Base-by-base conservation (phyloP, 495 filamentous ascomycete genomes). In the Annulohypoxylon moriforme region DNA sequence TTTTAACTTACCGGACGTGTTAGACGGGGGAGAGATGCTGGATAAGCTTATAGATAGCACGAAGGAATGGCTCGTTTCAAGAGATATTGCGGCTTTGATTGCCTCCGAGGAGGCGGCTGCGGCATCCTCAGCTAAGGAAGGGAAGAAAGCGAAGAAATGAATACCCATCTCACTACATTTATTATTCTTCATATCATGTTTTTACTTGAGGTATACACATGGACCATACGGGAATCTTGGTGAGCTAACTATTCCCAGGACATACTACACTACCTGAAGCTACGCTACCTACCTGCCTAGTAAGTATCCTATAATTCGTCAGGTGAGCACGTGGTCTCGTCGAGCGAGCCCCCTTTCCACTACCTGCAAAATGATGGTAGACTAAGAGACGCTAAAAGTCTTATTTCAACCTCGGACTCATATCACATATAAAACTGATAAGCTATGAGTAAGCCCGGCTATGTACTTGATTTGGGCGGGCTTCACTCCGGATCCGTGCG, bases 11-110 rank as follows among this genome's bases (percentile, higher is more conserved):
- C 90, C 92, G 55, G 89, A 91, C 76, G 91, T 98, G 33, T 84
- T 98, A 63, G 86, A 85, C 42, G 92, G 92, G 11, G 90, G 91
- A 11, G 85, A 89, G 60, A 86, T 82, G 0, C 75, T 98, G 47
- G 92, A 93, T 36, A 89, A 85, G 67, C 79, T 97, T 24, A 93
- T 98, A 81, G 89, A 92, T 20, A 95, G 92, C 71, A 91, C 95
- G 27, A 89, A 87, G 67, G 85, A 82, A 6, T 98, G 96, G 96
- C 82, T 96, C 60, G 83, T 85, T 63, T 90, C 93, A 69, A 84
- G 84, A 22, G 96, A 99, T 52, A 87, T 97, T 20, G 87, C 93
- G 78, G 85, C 79, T 14, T 74, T 97, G 76, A 79, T 86, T 14
- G 83, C 82, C 7, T 82, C 85, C 13, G 85, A 86, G 64, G 81